Evolutionary conservation across 345 rosid genomes (phyloP), one percentile per base, ranked within the genome.

Genomic region (Rhizophora apiculata): DNA sequence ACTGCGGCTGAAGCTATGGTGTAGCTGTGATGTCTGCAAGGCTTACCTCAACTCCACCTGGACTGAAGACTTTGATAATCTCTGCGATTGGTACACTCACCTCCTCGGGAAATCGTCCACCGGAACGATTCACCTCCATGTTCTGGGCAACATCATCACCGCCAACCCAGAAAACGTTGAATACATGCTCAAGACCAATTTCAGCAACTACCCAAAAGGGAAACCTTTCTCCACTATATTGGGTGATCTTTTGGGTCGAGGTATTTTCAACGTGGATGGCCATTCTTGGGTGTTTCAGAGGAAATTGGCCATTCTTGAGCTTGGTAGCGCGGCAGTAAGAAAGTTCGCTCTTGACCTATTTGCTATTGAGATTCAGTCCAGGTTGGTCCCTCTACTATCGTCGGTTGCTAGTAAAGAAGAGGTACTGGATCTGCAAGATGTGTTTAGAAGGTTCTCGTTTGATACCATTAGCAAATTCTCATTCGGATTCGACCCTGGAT

Each of bases 211-310:
- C 78, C 96, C 92, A 0, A 89, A 87, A 73, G 96, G 96, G 15
- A 85, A 87, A 54, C 82, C 76, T 1, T 86, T 87, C 79, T 81
- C 87, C 0, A 63, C 76, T 7, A 73, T 87, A 67, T 77, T 89
- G 15, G 89, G 89, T 6, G 96, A 89, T 72, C 82, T 89, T 22
- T 82, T 89, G n/a, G 92, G 96, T 6, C 36, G 65, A 4, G 96
- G 96, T n/a, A 89, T 89, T 46, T 89, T 89, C 81, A 85, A 81
- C 49, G 87, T 80, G 13, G 96, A 89, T 22, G 96, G 92, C 8
- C 83, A 85, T 31, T 77, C 80, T 2, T 89, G 93, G 96, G 78
- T 55, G 76, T 85, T 88, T 20, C 93, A 89, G 67, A 71, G 87
- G 39, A 86, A 89, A 69, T 72, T 87, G 75, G 90, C 96, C 3